Evolutionary conservation across 2,329 filamentous ascomycete species (phyloP), one percentile per base, ranked within the genome.

Genomic region (Nectriaceae sp.): DNA sequence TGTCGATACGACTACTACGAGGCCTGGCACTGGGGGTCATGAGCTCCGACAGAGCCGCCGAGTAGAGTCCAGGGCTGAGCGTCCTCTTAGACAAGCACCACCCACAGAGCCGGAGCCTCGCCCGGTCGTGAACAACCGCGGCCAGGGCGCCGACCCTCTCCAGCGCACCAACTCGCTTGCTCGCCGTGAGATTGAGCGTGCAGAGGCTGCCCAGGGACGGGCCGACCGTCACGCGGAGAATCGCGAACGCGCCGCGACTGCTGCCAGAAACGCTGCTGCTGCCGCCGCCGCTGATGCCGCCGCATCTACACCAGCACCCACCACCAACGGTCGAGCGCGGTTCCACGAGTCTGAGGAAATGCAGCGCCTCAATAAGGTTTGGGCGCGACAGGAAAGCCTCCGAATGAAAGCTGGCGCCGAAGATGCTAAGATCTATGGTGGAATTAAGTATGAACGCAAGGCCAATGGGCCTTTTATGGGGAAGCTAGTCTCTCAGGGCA

Each of bases 401-500:
- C 69, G 76, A 3, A 65, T 74, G 45, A 70, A 70, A 29, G 67
- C 67, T 5, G 71, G 66, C 3, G 64, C 69, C 10, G 74, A 83
- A 15, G 78, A 83, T 19, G 75, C 77, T 45, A 85, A 82, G 65
- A 76, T 82, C 15, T 77, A 81, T 56, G 73, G 74, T 21, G 82
- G 82, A 20, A 69, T 84, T 60, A 84, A 82, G 62, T 87, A 86
- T 55, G 80, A 84, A 65, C 76, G 82, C 45, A 85, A 84, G 67
- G 65, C 74, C 24, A 82, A 68, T 4, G 83, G 83, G 0, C 81
- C 82, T 0, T 85, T 86, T 50, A 72, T 76, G 52, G 83, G 82
- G 20, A 84, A 84, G 62, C 75, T 85, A n/a, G 82, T 84, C 22
- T 83, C 79, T 40, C 76, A 81, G 50, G 79, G 82, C 4, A 77